phyloP scores from a whole-genome alignment of 768 basidiomycete species.

The Crepidotus variabilis region DNA sequence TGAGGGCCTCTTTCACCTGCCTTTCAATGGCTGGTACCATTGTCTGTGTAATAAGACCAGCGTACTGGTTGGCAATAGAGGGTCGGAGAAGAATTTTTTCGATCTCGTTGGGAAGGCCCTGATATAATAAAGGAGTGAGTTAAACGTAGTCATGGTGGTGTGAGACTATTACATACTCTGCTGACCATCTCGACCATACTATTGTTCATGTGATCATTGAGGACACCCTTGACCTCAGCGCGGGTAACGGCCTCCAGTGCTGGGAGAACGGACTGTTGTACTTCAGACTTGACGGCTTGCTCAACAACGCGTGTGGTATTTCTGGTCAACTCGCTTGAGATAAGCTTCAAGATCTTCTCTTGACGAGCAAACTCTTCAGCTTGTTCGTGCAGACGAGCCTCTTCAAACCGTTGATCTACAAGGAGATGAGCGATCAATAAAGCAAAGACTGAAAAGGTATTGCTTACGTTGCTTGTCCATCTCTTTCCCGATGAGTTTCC shows the following conservation, averaged over 20 bases:
- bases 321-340: constrained; percentile 81
- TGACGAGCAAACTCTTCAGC: constrained; percentile 79
- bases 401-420: constrained; percentile 81
- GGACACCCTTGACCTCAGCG: constrained; percentile 71
- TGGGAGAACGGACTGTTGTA: constrained; percentile 80
- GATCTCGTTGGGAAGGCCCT: constrained; percentile 78
- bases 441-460: constrained; percentile 12
- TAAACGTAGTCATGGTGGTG: constrained; percentile 4
- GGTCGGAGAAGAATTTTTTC: constrained; percentile 75
- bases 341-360: constrained; percentile 86
- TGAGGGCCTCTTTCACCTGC: constrained; percentile 77
- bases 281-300: constrained; percentile 81
- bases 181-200: constrained; percentile 71
- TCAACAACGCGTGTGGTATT: constrained; percentile 89
- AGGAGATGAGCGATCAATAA: constrained; percentile 1
- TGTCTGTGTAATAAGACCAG: constrained; percentile 66
- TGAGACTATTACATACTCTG: constrained; percentile 45
- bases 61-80: constrained; percentile 73
- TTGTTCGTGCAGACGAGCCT: constrained; percentile 73
- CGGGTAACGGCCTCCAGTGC: constrained; percentile 80
- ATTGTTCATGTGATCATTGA: constrained; percentile 75
- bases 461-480: constrained; percentile 85
- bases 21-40: constrained; percentile 76
- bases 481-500: constrained; percentile 78
- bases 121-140: constrained; percentile 8